Evolutionary conservation across 2,329 filamentous ascomycete genomes (phyloP), one percentile per base, ranked within the genome.

Genomic region (Decorospora gaudefroyi): DNA sequence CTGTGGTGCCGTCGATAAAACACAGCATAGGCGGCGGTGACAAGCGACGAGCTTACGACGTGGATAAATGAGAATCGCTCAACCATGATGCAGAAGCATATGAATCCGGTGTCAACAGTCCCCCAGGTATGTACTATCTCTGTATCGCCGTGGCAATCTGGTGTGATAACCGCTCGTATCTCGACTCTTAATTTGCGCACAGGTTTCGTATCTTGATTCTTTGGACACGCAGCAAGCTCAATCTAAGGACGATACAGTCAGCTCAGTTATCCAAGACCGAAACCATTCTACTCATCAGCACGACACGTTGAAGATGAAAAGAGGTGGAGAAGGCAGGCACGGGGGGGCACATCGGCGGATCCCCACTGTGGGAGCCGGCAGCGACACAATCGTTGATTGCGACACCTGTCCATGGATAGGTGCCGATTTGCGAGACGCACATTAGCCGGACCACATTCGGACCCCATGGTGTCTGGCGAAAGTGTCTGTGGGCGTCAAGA

Each of bases 321-420:
- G 61, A 61, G 37, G 59, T 59, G 54, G 46, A 41, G 41, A 37
- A 34, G 22, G 38, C 43, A 43, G 39, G 55, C 54, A 58, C 53
- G 48, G 55, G 33, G 46, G n/a, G n/a, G n/a, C n/a, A n/a, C 46
- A 33, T 28, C 35, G 29, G 35, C 48, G 51, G 47, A 43, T 51
- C 47, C 47, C 47, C 51, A 32, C 47, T 36, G 29, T 47, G 39
- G 39, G 37, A 46, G 49, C 49, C 52, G 51, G 55, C 49, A 53
- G 49, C 49, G 51, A 47, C 47, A 46, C 49, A 51, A 18, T 57
- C 43, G 49, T 55, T 47, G 50, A 52, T 49, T 44, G 49, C 46
- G 38, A 54, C 42, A 53, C 21, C 49, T 35, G 15, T 11, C 33
- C 27, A 33, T 18, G 8, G 23, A 49, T 51, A 45, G 53, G 34